Conservation (phyloP, 257 asterid species). For the Plantago ovata region DNA sequence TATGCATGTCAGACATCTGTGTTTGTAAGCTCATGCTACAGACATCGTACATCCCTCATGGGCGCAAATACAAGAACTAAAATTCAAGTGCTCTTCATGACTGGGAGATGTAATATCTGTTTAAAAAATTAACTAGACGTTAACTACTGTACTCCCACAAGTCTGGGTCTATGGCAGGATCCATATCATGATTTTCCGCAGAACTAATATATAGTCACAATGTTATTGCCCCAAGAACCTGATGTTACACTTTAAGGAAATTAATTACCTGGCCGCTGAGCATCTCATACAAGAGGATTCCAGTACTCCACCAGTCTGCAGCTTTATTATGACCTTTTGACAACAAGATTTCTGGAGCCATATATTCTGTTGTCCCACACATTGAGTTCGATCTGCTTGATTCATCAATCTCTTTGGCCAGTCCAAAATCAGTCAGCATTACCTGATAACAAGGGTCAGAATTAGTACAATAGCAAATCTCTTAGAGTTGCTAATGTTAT, state of each 20-base stretch:
- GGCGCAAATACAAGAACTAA: too few relatives aligned
- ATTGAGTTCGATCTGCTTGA: constrained; percentile 85
- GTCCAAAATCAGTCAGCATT: constrained; percentile 90
- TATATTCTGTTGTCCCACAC: constrained; percentile 93
- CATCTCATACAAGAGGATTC: constrained; percentile 90
- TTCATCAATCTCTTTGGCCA: constrained; percentile 85
- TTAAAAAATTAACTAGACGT: too few relatives aligned
- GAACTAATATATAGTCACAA: too few relatives aligned
- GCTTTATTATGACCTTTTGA: constrained; percentile 78
- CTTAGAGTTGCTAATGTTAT: constrained; percentile 7
- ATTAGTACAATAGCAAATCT: constrained; percentile 11
- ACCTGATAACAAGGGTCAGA: constrained; percentile 40
- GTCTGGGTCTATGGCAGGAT: background rate
- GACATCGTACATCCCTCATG: too few relatives aligned
- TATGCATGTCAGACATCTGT: too few relatives aligned
- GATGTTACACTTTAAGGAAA: background rate
- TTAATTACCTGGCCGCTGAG: constrained; percentile 72
- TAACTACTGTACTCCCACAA: too few relatives aligned
- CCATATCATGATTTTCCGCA: background rate
- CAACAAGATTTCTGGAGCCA: constrained; percentile 89
- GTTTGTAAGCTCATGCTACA: too few relatives aligned
- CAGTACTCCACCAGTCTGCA: constrained; percentile 97
- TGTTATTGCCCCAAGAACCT: too few relatives aligned
- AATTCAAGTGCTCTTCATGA: too few relatives aligned
- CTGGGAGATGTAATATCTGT: too few relatives aligned